Percentiles rank a stretch among this genome's conserved stretches.
Conservation (phyloP, 768 basidiomycete genomes). For the Leccinum pellstonianum region DNA sequence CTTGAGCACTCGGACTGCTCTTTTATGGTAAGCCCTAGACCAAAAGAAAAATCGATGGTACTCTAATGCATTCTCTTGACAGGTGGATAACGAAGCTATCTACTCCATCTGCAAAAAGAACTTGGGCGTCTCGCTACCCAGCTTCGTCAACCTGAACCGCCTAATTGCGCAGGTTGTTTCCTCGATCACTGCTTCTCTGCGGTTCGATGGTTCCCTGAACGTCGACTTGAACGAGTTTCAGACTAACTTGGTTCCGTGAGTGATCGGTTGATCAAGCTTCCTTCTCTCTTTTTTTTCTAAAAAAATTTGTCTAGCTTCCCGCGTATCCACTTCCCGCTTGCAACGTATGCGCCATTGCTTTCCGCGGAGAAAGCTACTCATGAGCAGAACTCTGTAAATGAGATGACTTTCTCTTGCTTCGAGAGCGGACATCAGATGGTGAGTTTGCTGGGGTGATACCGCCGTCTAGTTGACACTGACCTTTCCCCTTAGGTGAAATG, state of each 20-base stretch:
- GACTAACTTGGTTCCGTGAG: slow-evolving; percentile 96
- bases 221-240: slow-evolving; percentile 99
- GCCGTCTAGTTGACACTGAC: slow-evolving; percentile 4
- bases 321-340: slow-evolving; percentile 97
- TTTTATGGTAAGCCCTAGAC: slow-evolving; percentile 73
- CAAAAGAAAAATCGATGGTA: not conserved
- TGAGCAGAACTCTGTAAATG: slow-evolving; percentile 95
- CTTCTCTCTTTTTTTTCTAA: not conserved
- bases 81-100: slow-evolving; percentile 99
- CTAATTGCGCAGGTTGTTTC: slow-evolving; percentile 99
- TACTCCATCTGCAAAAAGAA: slow-evolving; percentile 99
- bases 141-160: slow-evolving; percentile 92
- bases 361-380: slow-evolving; percentile 95
- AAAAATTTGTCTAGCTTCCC: slow-evolving; percentile 64
- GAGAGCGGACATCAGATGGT: slow-evolving; percentile 97
- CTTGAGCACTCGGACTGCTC: slow-evolving; percentile 99
- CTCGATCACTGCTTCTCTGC: slow-evolving; percentile 93
- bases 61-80: slow-evolving; percentile 12
- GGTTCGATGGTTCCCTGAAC: slow-evolving; percentile 96
- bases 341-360: slow-evolving; percentile 92
- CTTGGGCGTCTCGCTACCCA: slow-evolving; percentile 79
- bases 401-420: slow-evolving; percentile 99
- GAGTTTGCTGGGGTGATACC: not conserved
- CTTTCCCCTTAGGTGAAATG: slow-evolving; percentile 58
- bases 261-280: slow-evolving; percentile 15